Conservation (phyloP, 2,329 filamentous ascomycete genomes). For the Setomelanomma holmii region DNA sequence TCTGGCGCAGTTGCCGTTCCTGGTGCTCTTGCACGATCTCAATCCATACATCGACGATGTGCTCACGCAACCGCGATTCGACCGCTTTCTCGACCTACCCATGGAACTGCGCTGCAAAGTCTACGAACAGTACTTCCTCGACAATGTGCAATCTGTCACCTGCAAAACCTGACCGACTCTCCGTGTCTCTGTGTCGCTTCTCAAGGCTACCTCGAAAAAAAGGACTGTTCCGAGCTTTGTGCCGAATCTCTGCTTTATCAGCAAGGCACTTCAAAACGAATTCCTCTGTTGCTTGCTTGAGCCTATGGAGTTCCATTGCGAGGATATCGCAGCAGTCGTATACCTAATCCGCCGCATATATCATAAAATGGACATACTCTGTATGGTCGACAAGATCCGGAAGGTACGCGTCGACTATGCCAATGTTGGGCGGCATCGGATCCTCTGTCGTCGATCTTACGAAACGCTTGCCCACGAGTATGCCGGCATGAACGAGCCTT, state of each 20-base stretch:
- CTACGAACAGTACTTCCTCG: conserved; percentile 11
- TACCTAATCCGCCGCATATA: neutral
- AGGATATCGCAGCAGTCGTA: neutral
- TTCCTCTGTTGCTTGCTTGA: conserved; percentile 1
- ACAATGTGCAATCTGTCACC: conserved; percentile 1
- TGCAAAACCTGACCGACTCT: conserved; percentile 3
- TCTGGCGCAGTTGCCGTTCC: neutral
- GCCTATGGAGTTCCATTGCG: conserved; percentile 1
- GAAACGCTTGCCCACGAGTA: too few relatives aligned
- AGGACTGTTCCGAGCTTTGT: conserved; percentile 1
- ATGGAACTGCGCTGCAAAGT: conserved; percentile 2
- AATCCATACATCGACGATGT: conserved; percentile 5
- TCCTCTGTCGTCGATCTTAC: neutral
- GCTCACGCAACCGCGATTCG: neutral
- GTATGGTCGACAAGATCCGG: neutral
- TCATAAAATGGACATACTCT: neutral
- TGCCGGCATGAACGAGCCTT: neutral
- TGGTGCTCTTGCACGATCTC: neutral
- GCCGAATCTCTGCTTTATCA: conserved; percentile 3
- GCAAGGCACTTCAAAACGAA: conserved; percentile 1
- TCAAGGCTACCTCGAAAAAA: neutral
- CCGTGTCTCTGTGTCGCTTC: neutral
- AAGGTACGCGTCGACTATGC: neutral
- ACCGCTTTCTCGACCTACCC: conserved; percentile 3
- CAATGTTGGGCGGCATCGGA: neutral